Evolutionary conservation across 345 rosid genomes (phyloP).

Genomic region (Corchorus olitorius): DNA sequence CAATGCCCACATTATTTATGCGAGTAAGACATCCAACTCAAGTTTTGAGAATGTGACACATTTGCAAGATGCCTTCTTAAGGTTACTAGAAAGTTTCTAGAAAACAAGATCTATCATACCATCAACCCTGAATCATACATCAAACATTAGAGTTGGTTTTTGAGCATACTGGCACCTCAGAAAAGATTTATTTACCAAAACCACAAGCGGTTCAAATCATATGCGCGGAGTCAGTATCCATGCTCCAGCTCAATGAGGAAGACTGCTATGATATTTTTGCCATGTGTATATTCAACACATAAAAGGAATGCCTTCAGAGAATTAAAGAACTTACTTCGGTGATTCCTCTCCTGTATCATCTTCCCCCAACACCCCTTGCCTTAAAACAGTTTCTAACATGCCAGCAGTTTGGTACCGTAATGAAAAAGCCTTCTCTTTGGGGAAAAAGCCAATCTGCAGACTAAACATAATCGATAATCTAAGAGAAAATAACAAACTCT

Average conservation of each 20-base stretch:
- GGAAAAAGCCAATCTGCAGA: conserved; percentile 90
- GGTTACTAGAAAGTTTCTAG: conserved; percentile 8
- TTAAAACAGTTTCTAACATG: conserved; percentile 76
- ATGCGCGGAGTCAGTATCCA: background rate
- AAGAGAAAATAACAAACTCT: conserved; percentile 35
- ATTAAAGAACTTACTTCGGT: conserved; percentile 60
- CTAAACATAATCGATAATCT: conserved; percentile 58
- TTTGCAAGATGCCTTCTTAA: background rate
- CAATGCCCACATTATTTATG: background rate
- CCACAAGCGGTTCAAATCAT: background rate
- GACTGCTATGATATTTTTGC: background rate
- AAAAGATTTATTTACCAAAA: background rate
- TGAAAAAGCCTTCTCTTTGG: conserved; percentile 76
- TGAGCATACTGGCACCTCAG: background rate
- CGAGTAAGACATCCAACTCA: background rate
- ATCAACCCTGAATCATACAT: background rate
- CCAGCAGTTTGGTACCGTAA: conserved; percentile 89
- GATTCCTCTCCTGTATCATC: conserved; percentile 95
- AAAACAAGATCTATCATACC: background rate
- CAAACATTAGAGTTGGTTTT: background rate
- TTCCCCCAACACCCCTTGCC: conserved; percentile 94
- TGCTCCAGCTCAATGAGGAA: background rate
- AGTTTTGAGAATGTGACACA: background rate
- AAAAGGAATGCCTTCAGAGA: background rate
- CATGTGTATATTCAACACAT: background rate